These are phyloP conservation scores for Trametes versicolor DNA, from an alignment of 1,284 basidiomycete species.

Conservation along the genomic window DNA sequence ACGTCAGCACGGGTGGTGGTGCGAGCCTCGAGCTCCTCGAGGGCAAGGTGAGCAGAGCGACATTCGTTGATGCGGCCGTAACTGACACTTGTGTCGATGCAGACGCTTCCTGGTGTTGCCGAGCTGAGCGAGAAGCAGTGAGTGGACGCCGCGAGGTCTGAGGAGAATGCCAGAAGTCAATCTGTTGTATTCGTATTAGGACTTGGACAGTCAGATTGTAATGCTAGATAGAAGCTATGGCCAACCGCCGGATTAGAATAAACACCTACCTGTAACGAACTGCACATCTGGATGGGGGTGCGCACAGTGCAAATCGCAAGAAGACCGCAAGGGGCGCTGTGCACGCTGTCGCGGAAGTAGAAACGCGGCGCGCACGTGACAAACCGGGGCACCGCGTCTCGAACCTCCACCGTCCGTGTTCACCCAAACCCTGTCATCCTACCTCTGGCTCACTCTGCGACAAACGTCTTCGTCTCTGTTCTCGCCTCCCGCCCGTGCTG, in stretches of 20 bases:
- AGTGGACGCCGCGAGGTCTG: conserved; percentile 27
- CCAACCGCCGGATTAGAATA: conserved; percentile 4
- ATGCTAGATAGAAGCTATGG: conserved; percentile 25
- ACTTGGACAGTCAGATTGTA: conserved; percentile 33
- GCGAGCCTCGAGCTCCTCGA: conserved; percentile 96
- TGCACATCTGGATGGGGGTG: neutral
- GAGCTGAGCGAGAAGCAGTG: conserved; percentile 76
- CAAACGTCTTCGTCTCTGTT: conserved; percentile 11
- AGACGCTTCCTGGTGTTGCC: conserved; percentile 88
- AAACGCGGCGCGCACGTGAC: conserved; percentile 30
- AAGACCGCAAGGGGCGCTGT: neutral
- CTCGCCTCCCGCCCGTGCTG: conserved; percentile 6
- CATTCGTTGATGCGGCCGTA: neutral
- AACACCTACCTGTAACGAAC: neutral
- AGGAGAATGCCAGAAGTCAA: conserved; percentile 26
- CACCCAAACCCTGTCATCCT: neutral
- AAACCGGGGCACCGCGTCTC: conserved; percentile 21
- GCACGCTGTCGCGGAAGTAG: no score
- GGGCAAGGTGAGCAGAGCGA: conserved; percentile 79
- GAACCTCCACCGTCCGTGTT: conserved; percentile 17
- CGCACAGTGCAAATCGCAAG: no score
- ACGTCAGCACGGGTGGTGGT: conserved; percentile 97
- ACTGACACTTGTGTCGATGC: conserved; percentile 21
- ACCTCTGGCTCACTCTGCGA: neutral
- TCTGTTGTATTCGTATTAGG: conserved; percentile 34